Conservation (phyloP, 768 basidiomycete species). For the Heimioporus sp. region DNA sequence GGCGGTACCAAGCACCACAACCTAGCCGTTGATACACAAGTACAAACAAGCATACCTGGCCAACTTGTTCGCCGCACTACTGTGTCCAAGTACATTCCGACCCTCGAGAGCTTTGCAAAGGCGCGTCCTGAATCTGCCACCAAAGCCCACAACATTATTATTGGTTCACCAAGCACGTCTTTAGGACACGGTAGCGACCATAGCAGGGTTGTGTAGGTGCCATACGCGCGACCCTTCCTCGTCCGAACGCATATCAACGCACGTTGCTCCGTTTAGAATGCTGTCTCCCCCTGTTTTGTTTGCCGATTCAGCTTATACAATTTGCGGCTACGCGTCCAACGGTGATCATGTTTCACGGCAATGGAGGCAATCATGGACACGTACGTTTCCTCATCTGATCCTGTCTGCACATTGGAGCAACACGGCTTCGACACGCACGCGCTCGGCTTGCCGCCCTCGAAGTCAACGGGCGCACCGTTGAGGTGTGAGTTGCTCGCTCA, state of each 20-base stretch:
- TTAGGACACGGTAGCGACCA: conserved; percentile 55
- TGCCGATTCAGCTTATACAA: too few relatives aligned
- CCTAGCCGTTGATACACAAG: conserved; percentile 17
- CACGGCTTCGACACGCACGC: too few relatives aligned
- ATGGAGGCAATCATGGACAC: conserved; percentile 85
- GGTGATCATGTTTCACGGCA: conserved; percentile 91
- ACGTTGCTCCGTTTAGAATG: conserved; percentile 44
- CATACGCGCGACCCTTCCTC: not conserved
- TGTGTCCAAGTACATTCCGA: conserved; percentile 42
- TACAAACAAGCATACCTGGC: conserved; percentile 11
- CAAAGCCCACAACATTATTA: too few relatives aligned
- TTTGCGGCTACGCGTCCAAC: conserved; percentile 66
- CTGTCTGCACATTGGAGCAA: too few relatives aligned
- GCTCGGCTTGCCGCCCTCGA: too few relatives aligned
- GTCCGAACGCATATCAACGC: too few relatives aligned
- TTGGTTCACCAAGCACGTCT: not conserved
- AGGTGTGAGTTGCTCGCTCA: too few relatives aligned
- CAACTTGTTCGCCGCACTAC: not conserved
- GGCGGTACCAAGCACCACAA: too few relatives aligned
- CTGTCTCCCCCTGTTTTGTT: too few relatives aligned
- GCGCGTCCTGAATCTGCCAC: too few relatives aligned
- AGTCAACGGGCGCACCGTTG: too few relatives aligned
- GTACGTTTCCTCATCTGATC: too few relatives aligned
- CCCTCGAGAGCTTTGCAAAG: conserved; percentile 45
- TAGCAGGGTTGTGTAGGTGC: conserved; percentile 50